These are phyloP conservation scores for Botrytis porri DNA, from an alignment of 2,329 filamentous ascomycete genomes.

Conservation along the genomic window DNA sequence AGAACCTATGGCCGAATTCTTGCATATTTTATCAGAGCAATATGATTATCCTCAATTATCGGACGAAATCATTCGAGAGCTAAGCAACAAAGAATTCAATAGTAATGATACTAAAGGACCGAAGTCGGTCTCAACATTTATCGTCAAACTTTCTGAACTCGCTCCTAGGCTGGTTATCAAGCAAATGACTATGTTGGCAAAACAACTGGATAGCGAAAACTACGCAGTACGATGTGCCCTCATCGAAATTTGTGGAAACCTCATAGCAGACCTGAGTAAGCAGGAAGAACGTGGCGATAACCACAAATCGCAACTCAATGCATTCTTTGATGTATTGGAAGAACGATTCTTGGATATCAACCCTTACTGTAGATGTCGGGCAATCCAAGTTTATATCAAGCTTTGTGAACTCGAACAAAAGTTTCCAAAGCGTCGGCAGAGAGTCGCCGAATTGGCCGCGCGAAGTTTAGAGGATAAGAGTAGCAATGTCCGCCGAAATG, in stretches of 20 bases:
- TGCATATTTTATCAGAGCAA: constrained; percentile 93
- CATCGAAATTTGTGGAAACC: constrained; percentile 95
- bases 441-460: constrained; percentile 80
- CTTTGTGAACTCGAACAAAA: constrained; percentile 95
- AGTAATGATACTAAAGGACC: constrained; percentile 93
- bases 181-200: constrained; percentile 93
- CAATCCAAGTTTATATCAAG: constrained; percentile 89
- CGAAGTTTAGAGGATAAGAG: constrained; percentile 95
- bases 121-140: constrained; percentile 92
- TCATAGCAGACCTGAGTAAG: constrained; percentile 85
- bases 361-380: constrained; percentile 88
- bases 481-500: constrained; percentile 92
- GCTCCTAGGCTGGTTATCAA: constrained; percentile 91
- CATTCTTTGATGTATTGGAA: constrained; percentile 95
- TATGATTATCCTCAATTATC: constrained; percentile 96
- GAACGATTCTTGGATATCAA: constrained; percentile 96
- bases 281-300: constrained; percentile 90
- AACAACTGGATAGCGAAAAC: constrained; percentile 94
- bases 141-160: constrained; percentile 88
- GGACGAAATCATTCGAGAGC: constrained; percentile 88
- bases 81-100: constrained; percentile 98
- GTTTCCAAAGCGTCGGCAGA: constrained; percentile 87
- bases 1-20: constrained; percentile 97
- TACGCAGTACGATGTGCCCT: constrained; percentile 91
- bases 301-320: constrained; percentile 90